A percentile compares a stretch with the other conserved stretches of the same genome.
Evolutionary conservation across 1,139 yeast species (phyloP).

Genomic region (Blastobotrys ciferrii): DNA sequence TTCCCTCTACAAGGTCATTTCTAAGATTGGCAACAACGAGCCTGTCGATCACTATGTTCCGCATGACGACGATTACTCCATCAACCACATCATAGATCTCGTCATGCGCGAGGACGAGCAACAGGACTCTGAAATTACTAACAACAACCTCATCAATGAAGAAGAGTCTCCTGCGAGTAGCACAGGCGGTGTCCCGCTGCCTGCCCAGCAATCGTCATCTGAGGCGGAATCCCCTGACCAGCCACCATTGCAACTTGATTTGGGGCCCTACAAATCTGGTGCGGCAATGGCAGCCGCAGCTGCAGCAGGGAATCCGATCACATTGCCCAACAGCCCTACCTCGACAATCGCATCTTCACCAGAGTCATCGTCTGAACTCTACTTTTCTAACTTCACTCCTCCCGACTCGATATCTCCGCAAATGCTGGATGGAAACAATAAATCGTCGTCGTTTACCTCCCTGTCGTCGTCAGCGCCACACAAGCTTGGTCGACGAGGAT

Average conservation of each 20-base stretch:
- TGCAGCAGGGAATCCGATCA: constrained; percentile 18
- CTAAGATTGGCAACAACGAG: constrained; percentile 37
- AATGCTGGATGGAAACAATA: constrained; percentile 5
- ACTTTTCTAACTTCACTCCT: background rate
- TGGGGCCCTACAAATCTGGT: constrained; percentile 25
- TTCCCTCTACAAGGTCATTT: constrained; percentile 46
- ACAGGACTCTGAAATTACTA: background rate
- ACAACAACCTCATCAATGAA: constrained; percentile 1
- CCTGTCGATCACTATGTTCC: constrained; percentile 29
- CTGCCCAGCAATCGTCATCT: background rate
- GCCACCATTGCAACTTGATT: constrained; percentile 6
- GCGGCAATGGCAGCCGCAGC: constrained; percentile 29
- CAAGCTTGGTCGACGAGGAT: constrained; percentile 11
- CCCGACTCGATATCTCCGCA: constrained; percentile 6
- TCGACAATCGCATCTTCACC: constrained; percentile 19
- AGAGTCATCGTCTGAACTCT: constrained; percentile 6
- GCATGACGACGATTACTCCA: constrained; percentile 23
- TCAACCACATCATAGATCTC: constrained; percentile 28
- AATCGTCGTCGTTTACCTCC: constrained; percentile 8
- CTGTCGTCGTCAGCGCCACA: constrained; percentile 5
- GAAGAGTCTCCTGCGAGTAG: background rate
- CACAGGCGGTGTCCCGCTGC: background rate
- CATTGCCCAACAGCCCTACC: constrained; percentile 12
- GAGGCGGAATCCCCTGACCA: constrained; percentile 8
- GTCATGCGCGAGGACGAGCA: constrained; percentile 21